These are phyloP conservation scores for Aspergillus proliferans DNA, from an alignment of 2,329 filamentous ascomycete genomes.

Conservation along the genomic window DNA sequence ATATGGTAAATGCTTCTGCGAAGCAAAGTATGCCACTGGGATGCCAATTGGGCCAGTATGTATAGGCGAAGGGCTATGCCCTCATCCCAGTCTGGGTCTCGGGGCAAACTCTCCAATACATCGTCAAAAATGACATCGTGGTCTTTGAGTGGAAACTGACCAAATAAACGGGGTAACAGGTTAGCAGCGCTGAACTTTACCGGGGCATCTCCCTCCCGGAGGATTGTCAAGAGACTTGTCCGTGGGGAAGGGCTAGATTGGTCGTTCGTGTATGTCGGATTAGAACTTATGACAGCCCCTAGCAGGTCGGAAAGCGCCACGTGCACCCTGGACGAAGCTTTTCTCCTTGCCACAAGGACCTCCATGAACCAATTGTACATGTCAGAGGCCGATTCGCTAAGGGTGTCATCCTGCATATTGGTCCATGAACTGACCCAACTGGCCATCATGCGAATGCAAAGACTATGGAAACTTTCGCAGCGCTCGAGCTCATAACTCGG, in stretches of 20 bases:
- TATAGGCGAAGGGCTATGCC: constrained; percentile 80
- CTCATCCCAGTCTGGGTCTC: constrained; percentile 63
- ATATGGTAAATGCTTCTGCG: constrained; percentile 87
- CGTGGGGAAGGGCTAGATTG: constrained; percentile 57
- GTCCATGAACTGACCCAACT: constrained; percentile 60
- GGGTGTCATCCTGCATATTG: constrained; percentile 47
- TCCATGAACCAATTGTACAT: constrained; percentile 74
- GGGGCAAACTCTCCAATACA: constrained; percentile 71
- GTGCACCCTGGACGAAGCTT: constrained; percentile 64
- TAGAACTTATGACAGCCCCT: constrained; percentile 60
- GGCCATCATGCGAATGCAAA: constrained; percentile 63
- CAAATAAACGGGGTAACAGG: constrained; percentile 67
- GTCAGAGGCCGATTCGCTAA: constrained; percentile 64
- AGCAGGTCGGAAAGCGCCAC: constrained; percentile 63
- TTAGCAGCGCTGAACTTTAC: constrained; percentile 72
- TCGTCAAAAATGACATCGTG: constrained; percentile 84
- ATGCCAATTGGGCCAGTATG: constrained; percentile 69
- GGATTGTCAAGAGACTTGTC: constrained; percentile 67
- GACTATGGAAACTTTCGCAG: constrained; percentile 65
- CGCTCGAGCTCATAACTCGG: constrained; percentile 57
- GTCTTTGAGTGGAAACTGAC: constrained; percentile 69
- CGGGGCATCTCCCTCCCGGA: constrained; percentile 58
- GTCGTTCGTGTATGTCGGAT: constrained; percentile 60
- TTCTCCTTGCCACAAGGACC: constrained; percentile 58
- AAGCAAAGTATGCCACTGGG: constrained; percentile 77